Evolutionary conservation across 2,329 filamentous ascomycete genomes (phyloP).

Genomic region (Monosporascus sp.): DNA sequence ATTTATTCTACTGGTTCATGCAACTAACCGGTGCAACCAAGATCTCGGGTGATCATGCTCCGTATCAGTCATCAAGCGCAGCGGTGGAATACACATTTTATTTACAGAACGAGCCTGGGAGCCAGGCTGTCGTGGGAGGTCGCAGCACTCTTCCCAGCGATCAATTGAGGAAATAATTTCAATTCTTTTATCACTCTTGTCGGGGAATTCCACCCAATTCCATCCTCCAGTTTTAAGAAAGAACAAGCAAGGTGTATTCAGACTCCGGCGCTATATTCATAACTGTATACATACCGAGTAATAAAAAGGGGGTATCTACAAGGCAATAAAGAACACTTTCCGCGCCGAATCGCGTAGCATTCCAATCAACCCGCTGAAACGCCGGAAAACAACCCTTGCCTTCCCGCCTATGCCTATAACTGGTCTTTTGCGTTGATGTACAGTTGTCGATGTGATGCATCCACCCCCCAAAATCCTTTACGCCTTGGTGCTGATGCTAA

Average conservation of each 20-base stretch:
- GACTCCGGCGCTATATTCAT: not conserved
- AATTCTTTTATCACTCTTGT: not conserved
- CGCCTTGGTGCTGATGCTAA: not conserved
- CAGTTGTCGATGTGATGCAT: not conserved
- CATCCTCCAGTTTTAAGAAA: no score
- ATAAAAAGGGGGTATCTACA: not conserved
- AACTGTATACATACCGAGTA: not conserved
- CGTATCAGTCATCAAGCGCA: no score
- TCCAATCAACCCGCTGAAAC: not conserved
- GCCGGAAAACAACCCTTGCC: not conserved
- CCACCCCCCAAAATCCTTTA: not conserved
- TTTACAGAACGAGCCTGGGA: no score
- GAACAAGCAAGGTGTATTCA: no score
- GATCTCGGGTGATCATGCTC: no score
- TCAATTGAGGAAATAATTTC: no score
- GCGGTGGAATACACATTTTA: no score
- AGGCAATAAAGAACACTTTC: not conserved
- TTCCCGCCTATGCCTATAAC: not conserved
- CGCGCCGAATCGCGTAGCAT: not conserved
- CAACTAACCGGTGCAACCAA: no score
- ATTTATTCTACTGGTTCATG: no score
- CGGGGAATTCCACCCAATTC: not conserved
- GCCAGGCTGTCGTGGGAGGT: no score
- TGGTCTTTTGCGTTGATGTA: not conserved
- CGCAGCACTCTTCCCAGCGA: no score